These are phyloP conservation scores for Botrytis pseudocinerea DNA, from an alignment of 2,329 filamentous ascomycete genomes.

Conservation along the genomic window DNA sequence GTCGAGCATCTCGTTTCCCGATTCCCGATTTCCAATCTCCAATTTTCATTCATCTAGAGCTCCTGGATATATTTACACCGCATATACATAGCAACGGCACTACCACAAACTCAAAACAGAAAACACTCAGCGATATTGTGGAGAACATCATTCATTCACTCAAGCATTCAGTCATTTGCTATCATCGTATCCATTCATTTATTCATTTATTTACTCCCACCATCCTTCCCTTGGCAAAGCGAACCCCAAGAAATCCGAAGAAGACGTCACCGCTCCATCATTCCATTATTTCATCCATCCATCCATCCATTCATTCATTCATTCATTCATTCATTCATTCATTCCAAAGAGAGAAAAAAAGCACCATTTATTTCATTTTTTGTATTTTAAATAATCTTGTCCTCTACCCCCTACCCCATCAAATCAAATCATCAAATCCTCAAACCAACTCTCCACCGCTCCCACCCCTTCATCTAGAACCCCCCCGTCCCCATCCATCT, in stretches of 20 bases:
- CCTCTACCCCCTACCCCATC: neutral
- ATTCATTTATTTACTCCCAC: neutral
- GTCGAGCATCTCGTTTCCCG: neutral
- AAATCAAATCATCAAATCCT: neutral
- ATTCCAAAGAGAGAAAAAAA: neutral
- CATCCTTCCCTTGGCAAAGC: neutral
- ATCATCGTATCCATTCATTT: neutral
- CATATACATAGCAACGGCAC: slow-evolving; percentile 12
- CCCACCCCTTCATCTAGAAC: neutral
- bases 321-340: neutral
- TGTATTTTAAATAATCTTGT: neutral
- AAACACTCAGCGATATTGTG: neutral
- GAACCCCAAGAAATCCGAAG: neutral
- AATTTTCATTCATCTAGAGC: neutral
- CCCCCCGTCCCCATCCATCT: neutral
- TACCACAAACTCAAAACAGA: neutral
- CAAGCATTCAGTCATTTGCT: neutral
- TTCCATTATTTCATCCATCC: neutral
- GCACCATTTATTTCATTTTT: neutral
- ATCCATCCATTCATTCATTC: neutral
- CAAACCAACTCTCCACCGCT: neutral
- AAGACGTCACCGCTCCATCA: neutral
- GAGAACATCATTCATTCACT: neutral
- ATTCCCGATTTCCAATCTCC: neutral
- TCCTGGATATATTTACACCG: neutral